Evolutionary conservation across 441 rosid genomes (phyloP).

Genomic region (Macaranga tanarius): DNA sequence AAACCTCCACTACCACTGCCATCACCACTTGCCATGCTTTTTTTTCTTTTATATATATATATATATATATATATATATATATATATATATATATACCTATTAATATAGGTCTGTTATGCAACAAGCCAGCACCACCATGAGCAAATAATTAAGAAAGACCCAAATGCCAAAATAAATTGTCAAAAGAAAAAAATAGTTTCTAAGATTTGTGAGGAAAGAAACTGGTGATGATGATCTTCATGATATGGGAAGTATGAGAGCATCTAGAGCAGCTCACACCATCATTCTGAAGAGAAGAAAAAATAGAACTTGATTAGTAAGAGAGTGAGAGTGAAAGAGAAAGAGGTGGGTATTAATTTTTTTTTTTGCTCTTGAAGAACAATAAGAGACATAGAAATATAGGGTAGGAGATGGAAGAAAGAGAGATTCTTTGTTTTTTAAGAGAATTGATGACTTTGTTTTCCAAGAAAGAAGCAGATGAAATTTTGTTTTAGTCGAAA

Average conservation of each 20-base stretch:
- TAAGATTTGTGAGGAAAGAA: slow-evolving; percentile 70
- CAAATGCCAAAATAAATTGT: neutral
- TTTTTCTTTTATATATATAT: neutral
- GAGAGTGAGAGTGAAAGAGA: neutral
- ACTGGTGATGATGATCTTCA: slow-evolving; percentile 75
- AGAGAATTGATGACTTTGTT: neutral
- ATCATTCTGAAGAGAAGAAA: slow-evolving; percentile 51
- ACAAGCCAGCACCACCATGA: slow-evolving; percentile 19
- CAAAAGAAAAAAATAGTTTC: neutral
- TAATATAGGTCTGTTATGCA: slow-evolving; percentile 21
- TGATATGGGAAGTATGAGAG: slow-evolving; percentile 71
- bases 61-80: too few species aligned
- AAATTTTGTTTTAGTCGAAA: too few species aligned
- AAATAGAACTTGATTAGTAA: slow-evolving; percentile 1
- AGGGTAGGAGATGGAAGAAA: neutral
- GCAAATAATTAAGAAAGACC: slow-evolving; percentile 2
- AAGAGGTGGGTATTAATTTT: neutral
- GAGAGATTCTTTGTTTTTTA: neutral
- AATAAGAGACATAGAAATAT: neutral
- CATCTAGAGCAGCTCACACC: slow-evolving; percentile 57
- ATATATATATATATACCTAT: too few species aligned
- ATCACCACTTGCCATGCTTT: slow-evolving; percentile 46
- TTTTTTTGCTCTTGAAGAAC: neutral
- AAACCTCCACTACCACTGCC: slow-evolving; percentile 24
- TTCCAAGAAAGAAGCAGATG: too few species aligned